phyloP scores from a whole-genome alignment of 768 basidiomycete genomes.

The Tylopilus balloui region DNA sequence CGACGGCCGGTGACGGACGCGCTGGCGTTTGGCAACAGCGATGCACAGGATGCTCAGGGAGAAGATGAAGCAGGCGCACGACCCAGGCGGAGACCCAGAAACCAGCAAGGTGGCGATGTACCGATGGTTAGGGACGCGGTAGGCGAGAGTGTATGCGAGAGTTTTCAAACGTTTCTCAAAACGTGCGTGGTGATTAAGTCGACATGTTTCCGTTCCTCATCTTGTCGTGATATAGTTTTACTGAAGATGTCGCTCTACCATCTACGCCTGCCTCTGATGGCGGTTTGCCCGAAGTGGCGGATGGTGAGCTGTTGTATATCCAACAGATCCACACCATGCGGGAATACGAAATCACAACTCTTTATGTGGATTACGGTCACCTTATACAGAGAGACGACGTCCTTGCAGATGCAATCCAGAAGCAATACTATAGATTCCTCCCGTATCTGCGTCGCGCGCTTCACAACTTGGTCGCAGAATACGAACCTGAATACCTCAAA shows the following conservation, averaged over 20 bases:
- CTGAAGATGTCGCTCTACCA: constrained; percentile 74
- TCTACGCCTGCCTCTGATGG: constrained; percentile 78
- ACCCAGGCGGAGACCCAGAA: constrained; percentile 41
- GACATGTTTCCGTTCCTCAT: neutral
- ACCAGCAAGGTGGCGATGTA: constrained; percentile 57
- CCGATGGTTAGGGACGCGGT: constrained; percentile 91
- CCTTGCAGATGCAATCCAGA: constrained; percentile 88
- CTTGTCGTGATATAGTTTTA: constrained; percentile 54
- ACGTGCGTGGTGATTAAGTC: constrained; percentile 50
- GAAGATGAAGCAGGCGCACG: constrained; percentile 41
- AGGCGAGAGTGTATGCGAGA: constrained; percentile 90
- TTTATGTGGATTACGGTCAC: constrained; percentile 95
- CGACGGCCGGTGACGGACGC: constrained; percentile 48
- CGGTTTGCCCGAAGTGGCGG: constrained; percentile 46
- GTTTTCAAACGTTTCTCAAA: constrained; percentile 88
- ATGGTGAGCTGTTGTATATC: constrained; percentile 76
- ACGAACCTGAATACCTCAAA: constrained; percentile 92
- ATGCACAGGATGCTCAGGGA: constrained; percentile 35
- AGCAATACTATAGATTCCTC: constrained; percentile 94
- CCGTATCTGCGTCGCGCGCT: constrained; percentile 92
- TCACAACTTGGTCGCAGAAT: constrained; percentile 82
- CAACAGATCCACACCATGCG: constrained; percentile 95
- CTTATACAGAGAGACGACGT: constrained; percentile 88
- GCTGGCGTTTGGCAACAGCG: constrained; percentile 51
- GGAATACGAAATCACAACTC: constrained; percentile 89